Conservation (phyloP, 192 early-diverging fungal species). For the Dissophora ornata region DNA sequence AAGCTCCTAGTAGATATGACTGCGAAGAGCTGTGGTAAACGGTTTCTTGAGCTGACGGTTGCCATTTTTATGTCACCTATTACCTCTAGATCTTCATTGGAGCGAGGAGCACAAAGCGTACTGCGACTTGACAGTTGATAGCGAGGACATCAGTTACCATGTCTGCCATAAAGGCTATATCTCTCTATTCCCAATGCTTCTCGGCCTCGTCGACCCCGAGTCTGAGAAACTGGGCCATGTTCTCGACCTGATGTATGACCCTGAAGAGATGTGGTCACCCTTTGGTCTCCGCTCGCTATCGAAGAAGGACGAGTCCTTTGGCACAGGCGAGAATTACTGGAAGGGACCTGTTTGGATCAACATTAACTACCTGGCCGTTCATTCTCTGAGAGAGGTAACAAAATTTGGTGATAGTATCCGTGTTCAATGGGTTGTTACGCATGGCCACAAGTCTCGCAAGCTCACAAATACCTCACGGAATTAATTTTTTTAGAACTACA, state of each 20-base stretch:
- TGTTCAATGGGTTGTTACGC: too few relatives aligned
- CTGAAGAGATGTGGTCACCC: slow-evolving; percentile 84
- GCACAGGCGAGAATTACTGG: slow-evolving; percentile 95
- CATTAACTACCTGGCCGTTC: slow-evolving; percentile 86
- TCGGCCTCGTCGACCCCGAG: slow-evolving; percentile 76
- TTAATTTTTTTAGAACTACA: slow-evolving; percentile 32
- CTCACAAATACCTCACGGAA: too few relatives aligned
- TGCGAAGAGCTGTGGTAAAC: too few relatives aligned
- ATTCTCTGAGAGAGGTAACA: slow-evolving; percentile 76
- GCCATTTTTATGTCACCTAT: background rate
- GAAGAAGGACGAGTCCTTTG: slow-evolving; percentile 69
- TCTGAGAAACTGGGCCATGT: slow-evolving; percentile 77
- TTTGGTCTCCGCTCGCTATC: slow-evolving; percentile 79
- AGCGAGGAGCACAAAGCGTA: slow-evolving; percentile 67
- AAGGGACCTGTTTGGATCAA: slow-evolving; percentile 95
- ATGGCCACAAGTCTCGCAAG: too few relatives aligned
- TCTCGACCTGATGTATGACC: slow-evolving; percentile 82
- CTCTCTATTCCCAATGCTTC: slow-evolving; percentile 83
- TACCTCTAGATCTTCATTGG: slow-evolving; percentile 74
- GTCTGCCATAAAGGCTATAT: slow-evolving; percentile 82
- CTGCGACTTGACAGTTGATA: slow-evolving; percentile 73
- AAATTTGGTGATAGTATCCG: too few relatives aligned
- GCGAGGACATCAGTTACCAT: slow-evolving; percentile 58
- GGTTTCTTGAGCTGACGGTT: too few relatives aligned
- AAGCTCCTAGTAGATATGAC: too few relatives aligned